A percentile compares a stretch with the other conserved stretches of the same genome.
phyloP scores from a whole-genome alignment of 371 early-diverging fungal species.

The Basidiobolus heterosporus region DNA sequence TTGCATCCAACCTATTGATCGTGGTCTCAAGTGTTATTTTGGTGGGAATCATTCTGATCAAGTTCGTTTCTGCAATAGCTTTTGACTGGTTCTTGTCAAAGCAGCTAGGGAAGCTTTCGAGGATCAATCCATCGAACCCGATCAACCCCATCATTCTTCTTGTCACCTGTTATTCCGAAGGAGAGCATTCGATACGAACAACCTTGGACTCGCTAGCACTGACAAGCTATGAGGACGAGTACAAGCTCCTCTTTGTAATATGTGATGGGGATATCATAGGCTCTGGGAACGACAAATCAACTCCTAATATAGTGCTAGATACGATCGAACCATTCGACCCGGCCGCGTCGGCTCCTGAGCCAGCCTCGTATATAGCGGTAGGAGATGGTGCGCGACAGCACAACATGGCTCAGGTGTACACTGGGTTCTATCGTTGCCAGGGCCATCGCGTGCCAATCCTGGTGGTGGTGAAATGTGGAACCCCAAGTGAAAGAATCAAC shows the following conservation, averaged over 20 bases:
- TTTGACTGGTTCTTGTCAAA: slow-evolving; percentile 58
- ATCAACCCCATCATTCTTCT: slow-evolving; percentile 13
- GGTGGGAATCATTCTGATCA: slow-evolving; percentile 36
- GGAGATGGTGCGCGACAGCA: slow-evolving; percentile 70
- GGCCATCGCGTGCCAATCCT: slow-evolving; percentile 60
- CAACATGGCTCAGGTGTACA: slow-evolving; percentile 83
- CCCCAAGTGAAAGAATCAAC: slow-evolving; percentile 42
- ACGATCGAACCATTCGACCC: slow-evolving; percentile 29
- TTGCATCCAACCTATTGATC: slow-evolving; percentile 27
- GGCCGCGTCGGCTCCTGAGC: slow-evolving; percentile 19
- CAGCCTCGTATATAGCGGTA: slow-evolving; percentile 67
- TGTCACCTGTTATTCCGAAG: slow-evolving; percentile 83
- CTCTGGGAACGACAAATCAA: slow-evolving; percentile 52
- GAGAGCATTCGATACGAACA: slow-evolving; percentile 60
- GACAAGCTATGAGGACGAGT: slow-evolving; percentile 65
- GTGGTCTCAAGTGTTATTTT: slow-evolving; percentile 26
- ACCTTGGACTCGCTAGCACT: slow-evolving; percentile 81
- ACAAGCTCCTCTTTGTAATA: slow-evolving; percentile 76
- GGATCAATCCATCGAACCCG: slow-evolving; percentile 2
- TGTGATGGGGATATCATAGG: slow-evolving; percentile 79
- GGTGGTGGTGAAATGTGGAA: slow-evolving; percentile 85
- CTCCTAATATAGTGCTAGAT: slow-evolving; percentile 56
- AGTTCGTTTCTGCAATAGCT: slow-evolving; percentile 54
- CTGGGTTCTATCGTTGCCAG: slow-evolving; percentile 69
- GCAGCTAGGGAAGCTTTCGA: slow-evolving; percentile 31